phyloP scores from a whole-genome alignment of 2,329 filamentous ascomycete genomes.

The Cryphonectria naterciae region DNA sequence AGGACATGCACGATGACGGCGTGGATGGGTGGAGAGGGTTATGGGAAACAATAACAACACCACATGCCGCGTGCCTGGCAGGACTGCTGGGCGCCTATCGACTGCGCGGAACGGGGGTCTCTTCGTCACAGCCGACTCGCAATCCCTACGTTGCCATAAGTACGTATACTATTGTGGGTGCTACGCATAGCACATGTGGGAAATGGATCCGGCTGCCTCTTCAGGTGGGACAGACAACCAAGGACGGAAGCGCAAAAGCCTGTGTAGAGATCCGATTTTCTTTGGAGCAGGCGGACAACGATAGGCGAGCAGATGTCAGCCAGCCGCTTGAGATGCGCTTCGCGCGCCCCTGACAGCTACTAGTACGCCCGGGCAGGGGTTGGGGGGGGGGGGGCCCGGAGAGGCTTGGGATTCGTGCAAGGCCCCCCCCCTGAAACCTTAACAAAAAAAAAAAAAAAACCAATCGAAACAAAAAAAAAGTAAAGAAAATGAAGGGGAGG shows the following conservation, averaged over 20 bases:
- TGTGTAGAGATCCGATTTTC: constrained; percentile 6
- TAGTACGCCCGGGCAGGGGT: background rate
- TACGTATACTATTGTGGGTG: background rate
- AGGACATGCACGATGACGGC: constrained; percentile 12
- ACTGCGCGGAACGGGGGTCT: constrained; percentile 8
- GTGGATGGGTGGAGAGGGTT: background rate
- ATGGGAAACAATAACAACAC: background rate
- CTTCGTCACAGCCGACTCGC: constrained; percentile 10
- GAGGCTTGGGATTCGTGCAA: background rate
- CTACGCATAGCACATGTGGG: background rate
- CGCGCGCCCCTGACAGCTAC: constrained; percentile 5
- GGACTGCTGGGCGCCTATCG: constrained; percentile 20
- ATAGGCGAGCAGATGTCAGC: constrained; percentile 14
- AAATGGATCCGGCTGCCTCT: constrained; percentile 8
- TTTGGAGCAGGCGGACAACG: background rate
- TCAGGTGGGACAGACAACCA: constrained; percentile 2
- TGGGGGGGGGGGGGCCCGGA: background rate
- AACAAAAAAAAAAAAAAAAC: background rate
- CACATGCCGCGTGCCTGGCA: constrained; percentile 6
- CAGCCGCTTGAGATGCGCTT: constrained; percentile 10
- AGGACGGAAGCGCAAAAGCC: background rate
- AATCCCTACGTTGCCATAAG: constrained; percentile 15
- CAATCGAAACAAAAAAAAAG: background rate
- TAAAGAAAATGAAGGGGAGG: too few relatives aligned
- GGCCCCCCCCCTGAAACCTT: background rate